These are phyloP conservation scores for Nigrospora osmanthi DNA, from an alignment of 2,329 filamentous ascomycete species.

Conservation along the genomic window DNA sequence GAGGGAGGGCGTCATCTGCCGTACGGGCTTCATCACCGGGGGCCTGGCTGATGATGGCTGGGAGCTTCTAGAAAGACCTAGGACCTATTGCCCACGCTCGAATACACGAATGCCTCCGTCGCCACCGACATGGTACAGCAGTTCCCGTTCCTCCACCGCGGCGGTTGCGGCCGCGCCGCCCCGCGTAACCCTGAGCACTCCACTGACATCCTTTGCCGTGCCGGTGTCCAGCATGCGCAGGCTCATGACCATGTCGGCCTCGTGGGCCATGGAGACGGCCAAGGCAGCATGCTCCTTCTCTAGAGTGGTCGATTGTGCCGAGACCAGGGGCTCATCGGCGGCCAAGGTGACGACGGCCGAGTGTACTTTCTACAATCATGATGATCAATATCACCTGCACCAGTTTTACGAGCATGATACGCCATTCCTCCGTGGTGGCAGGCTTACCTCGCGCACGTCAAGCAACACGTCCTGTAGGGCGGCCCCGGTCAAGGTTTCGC, in stretches of 20 bases:
- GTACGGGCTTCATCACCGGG: no score
- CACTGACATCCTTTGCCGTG: conserved; percentile 83
- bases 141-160: conserved; percentile 54
- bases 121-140: conserved; percentile 71
- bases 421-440: neutral
- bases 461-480: conserved; percentile 50
- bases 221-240: conserved; percentile 77
- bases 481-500: conserved; percentile 32
- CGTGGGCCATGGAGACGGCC: conserved; percentile 64
- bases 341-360: conserved; percentile 59
- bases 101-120: conserved; percentile 81
- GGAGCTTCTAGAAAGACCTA: no score
- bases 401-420: neutral
- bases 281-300: conserved; percentile 68
- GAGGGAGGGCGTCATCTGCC: no score
- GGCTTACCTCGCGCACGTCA: conserved; percentile 53
- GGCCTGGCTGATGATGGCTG: no score
- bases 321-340: conserved; percentile 67
- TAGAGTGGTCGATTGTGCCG: conserved; percentile 51
- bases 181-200: conserved; percentile 69
- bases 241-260: conserved; percentile 63
- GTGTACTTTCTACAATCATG: conserved; percentile 45
- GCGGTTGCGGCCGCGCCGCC: conserved; percentile 29
- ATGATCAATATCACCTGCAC: neutral
- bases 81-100: conserved; percentile 59